Percentiles rank a stretch among this genome's conserved stretches.
Evolutionary conservation across 495 filamentous ascomycete species (phyloP).

Genomic region (Penicillium verhagenii): DNA sequence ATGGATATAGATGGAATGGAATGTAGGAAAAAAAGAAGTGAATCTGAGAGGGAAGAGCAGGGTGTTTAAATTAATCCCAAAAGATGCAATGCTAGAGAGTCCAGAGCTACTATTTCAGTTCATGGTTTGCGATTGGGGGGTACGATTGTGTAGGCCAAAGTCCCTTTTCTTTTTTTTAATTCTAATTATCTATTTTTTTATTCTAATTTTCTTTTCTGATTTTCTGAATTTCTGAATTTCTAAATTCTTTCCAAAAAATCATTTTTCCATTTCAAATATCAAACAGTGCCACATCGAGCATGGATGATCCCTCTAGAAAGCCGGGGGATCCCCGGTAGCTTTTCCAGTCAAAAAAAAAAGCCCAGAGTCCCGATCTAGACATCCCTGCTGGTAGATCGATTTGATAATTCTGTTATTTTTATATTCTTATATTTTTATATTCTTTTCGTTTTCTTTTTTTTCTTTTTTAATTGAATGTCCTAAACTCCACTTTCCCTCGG

Average conservation of each 20-base stretch:
- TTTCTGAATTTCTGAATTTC: neutral
- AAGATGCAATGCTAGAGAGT: conserved; percentile 3
- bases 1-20: conserved; percentile 6
- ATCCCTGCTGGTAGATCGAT: conserved; percentile 8
- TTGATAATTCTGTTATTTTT: conserved; percentile 12
- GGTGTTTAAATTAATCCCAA: conserved; percentile 11
- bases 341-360: conserved; percentile 16
- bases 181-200: too few relatives aligned
- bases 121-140: neutral
- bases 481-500: conserved; percentile 8
- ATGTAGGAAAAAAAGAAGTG: conserved; percentile 5
- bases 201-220: neutral
- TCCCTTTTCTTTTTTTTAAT: neutral
- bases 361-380: conserved; percentile 7
- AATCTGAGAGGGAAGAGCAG: conserved; percentile 6
- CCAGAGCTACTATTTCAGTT: conserved; percentile 21
- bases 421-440: neutral
- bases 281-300: conserved; percentile 21
- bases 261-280: neutral
- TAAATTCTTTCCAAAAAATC: neutral
- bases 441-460: neutral
- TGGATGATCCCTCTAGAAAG: conserved; percentile 41
- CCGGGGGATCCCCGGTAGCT: conserved; percentile 19
- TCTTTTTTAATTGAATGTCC: too few relatives aligned
- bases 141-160: conserved; percentile 2